These are phyloP conservation scores for Xylariaceae sp. DNA, from an alignment of 2,329 filamentous ascomycete species.

Conservation along the genomic window DNA sequence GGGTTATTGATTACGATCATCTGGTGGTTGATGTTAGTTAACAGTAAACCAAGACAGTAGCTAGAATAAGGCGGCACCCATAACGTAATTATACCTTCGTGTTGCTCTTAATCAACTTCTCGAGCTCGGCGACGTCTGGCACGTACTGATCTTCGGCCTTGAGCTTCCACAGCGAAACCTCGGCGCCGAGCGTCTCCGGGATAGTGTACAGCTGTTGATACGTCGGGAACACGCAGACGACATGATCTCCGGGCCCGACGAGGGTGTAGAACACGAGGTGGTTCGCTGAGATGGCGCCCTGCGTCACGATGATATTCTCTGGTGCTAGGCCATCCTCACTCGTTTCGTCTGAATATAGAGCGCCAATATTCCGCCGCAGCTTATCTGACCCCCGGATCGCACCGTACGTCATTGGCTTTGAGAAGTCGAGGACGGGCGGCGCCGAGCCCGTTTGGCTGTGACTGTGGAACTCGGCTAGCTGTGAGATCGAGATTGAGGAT, in stretches of 20 bases:
- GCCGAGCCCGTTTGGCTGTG: conserved; percentile 51
- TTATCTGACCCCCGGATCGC: conserved; percentile 71
- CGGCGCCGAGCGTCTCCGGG: conserved; percentile 75
- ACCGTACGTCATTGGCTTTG: conserved; percentile 73
- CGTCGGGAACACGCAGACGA: conserved; percentile 85
- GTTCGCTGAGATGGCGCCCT: conserved; percentile 85
- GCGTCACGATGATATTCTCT: conserved; percentile 76
- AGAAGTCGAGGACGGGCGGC: conserved; percentile 53
- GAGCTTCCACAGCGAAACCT: conserved; percentile 79
- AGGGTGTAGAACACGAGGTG: conserved; percentile 79
- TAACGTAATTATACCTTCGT: conserved; percentile 65
- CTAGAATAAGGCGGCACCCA: neutral
- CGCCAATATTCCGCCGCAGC: conserved; percentile 69
- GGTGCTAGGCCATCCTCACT: conserved; percentile 32
- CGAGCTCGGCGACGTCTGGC: conserved; percentile 71
- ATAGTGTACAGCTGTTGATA: conserved; percentile 86
- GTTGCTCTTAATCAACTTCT: conserved; percentile 67
- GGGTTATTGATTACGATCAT: conserved; percentile 71
- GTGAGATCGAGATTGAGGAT: conserved; percentile 74
- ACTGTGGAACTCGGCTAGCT: conserved; percentile 66
- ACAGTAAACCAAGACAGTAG: neutral
- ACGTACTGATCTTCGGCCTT: conserved; percentile 69
- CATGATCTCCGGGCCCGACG: conserved; percentile 77
- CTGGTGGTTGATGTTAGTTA: conserved; percentile 35
- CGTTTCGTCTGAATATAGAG: conserved; percentile 65